Conservation (phyloP, 2,329 filamentous ascomycete genomes). For the Pseudogymnoascus sp. region DNA sequence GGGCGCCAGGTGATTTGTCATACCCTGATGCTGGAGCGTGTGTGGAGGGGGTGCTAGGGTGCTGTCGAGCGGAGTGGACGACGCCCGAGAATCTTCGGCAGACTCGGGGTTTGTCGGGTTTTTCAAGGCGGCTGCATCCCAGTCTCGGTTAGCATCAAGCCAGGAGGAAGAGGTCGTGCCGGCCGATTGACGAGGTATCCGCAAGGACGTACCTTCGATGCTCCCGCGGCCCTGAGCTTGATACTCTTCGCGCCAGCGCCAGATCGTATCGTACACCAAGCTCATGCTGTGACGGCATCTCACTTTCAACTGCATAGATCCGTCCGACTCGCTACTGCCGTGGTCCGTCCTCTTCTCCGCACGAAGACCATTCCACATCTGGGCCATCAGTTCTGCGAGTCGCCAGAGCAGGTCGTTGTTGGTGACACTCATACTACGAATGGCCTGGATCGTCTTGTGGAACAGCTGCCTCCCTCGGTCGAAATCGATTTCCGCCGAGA, state of each 20-base stretch:
- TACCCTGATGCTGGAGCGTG: slow-evolving; percentile 19
- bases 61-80: slow-evolving; percentile 55
- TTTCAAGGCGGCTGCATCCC: slow-evolving; percentile 56
- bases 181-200: slow-evolving; percentile 13
- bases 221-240: slow-evolving; percentile 61
- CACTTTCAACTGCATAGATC: slow-evolving; percentile 71
- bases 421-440: slow-evolving; percentile 65
- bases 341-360: slow-evolving; percentile 36
- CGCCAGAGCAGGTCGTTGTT: slow-evolving; percentile 74
- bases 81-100: slow-evolving; percentile 62
- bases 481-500: slow-evolving; percentile 62
- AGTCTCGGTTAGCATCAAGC: slow-evolving; percentile 23
- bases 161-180: slow-evolving; percentile 21
- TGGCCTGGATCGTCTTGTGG: slow-evolving; percentile 59
- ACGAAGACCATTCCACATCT: slow-evolving; percentile 65
- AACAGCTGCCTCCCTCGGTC: slow-evolving; percentile 61
- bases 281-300: slow-evolving; percentile 79
- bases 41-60: slow-evolving; percentile 41
- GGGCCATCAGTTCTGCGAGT: slow-evolving; percentile 75
- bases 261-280: slow-evolving; percentile 75
- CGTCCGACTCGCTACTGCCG: slow-evolving; percentile 45
- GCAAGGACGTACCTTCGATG: slow-evolving; percentile 56
- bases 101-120: slow-evolving; percentile 82
- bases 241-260: slow-evolving; percentile 77
- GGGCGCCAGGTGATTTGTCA: slow-evolving; percentile 16